Evolutionary conservation across 805 yeast genomes (phyloP), one percentile per base, ranked within the genome.

Genomic region (Lipomyces orientalis): DNA sequence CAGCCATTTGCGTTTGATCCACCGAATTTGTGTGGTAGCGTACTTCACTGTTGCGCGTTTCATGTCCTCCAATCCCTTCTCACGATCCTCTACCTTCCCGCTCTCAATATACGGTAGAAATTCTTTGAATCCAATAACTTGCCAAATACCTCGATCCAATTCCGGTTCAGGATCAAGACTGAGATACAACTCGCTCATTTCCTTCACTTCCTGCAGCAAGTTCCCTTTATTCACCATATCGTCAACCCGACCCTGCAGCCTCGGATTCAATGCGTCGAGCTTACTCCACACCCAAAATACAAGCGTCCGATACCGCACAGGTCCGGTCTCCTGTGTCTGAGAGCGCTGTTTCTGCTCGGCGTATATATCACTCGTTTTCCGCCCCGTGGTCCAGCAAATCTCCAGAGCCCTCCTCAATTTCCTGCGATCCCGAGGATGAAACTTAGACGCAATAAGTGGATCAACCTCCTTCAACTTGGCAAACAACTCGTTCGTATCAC

Each of bases 111-210:
- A 91, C 1, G 96, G 94, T 49, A 91, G 75, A 75, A 92, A 92
- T 75, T 92, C 97, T 76, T 91, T 91, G 78, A 91, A 95, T 1
- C 98, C 98, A 74, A 94, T 91, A 1, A 91, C 97, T 79, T 95
- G 98, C 93, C 93, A 93, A 0, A 94, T 84, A 1, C 98, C 98
- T 66, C 84, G 81, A 63, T 90, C 89, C 65, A 86, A 79, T 66
- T 83, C 87, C 9, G 89, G 87, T 29, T 74, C 76, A 5, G 77
- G 75, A 0, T 74, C 71, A 25, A 59, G 55, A 4, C 68, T 58
- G 10, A 64, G 58, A 4, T 79, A 71, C 58, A 84, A 80, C 0
- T 78, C 74, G 75, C 86, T 87, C 74, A 94, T 75, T 64, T 87
- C 85, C 8, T 83, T 75, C 16, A 95, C 85, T 77, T 95, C 99